phyloP scores from a whole-genome alignment of 2,329 filamentous ascomycete genomes.

The Dryadomyces quercus-mongolicae region DNA sequence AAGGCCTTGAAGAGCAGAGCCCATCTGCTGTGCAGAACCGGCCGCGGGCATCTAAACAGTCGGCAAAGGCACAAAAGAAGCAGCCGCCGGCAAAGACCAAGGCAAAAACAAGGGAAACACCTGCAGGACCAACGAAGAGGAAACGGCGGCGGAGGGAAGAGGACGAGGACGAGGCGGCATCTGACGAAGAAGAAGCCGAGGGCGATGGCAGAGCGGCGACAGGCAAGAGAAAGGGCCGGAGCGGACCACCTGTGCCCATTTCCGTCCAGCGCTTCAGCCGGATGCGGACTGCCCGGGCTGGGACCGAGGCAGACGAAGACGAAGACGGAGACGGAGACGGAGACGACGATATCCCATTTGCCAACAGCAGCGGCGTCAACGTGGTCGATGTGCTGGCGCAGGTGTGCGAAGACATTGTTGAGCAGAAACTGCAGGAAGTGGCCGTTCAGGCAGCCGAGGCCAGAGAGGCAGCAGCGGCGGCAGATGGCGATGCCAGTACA shows the following conservation, averaged over 20 bases:
- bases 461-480: neutral
- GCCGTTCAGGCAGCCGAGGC: conserved; percentile 27
- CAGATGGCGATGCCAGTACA: neutral
- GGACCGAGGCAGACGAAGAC: conserved; percentile 33
- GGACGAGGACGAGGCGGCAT: neutral
- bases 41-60: conserved; percentile 14
- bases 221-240: neutral
- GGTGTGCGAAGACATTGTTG: conserved; percentile 48
- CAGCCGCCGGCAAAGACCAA: too few species aligned
- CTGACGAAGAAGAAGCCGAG: conserved; percentile 8
- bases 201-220: neutral
- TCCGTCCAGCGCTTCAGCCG: conserved; percentile 49
- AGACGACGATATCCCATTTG: conserved; percentile 38
- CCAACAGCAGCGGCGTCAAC: conserved; percentile 43
- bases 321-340: conserved; percentile 14
- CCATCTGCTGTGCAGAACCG: conserved; percentile 32
- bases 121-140: neutral
- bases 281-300: conserved; percentile 5
- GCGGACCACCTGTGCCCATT: conserved; percentile 31
- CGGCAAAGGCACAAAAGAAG: too few species aligned
- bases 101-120: too few species aligned
- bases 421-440: conserved; percentile 34
- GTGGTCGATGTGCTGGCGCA: conserved; percentile 50
- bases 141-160: neutral
- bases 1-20: conserved; percentile 20